These are phyloP conservation scores for Cladorrhinum samala DNA, from an alignment of 495 filamentous ascomycete species.

Conservation along the genomic window DNA sequence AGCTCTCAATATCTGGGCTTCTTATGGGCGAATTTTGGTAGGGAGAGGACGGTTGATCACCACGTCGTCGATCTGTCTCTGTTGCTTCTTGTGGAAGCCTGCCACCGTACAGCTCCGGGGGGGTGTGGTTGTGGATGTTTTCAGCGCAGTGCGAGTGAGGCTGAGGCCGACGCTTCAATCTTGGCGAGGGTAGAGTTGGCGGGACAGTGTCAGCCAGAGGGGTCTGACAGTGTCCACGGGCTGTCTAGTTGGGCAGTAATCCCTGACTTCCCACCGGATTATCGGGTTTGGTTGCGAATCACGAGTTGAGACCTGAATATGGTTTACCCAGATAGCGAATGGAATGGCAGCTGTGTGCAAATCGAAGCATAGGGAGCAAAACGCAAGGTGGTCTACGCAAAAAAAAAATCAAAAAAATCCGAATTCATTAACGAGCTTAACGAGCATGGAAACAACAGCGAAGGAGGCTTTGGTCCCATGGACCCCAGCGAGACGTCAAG, in stretches of 20 bases:
- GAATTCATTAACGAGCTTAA: background rate
- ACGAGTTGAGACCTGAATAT: background rate
- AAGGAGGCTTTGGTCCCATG: background rate
- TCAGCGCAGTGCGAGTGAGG: slow-evolving; percentile 19
- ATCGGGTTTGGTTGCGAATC: background rate
- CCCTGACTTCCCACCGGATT: background rate
- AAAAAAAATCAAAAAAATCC: background rate
- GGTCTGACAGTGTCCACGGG: background rate
- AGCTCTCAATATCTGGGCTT: background rate
- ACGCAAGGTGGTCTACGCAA: background rate
- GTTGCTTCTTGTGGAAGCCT: background rate
- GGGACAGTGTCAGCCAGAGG: background rate
- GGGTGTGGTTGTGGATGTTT: slow-evolving; percentile 19
- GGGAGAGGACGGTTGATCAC: background rate
- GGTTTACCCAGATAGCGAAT: background rate
- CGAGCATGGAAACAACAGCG: background rate
- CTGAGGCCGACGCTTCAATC: slow-evolving; percentile 13
- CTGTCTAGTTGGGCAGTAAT: background rate
- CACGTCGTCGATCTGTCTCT: background rate
- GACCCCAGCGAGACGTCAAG: no score
- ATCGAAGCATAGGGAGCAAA: background rate
- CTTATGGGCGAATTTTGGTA: background rate
- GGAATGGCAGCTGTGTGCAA: background rate
- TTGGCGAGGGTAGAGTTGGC: background rate
- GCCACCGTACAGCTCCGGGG: slow-evolving; percentile 6